These are phyloP conservation scores for Eudorina sp. DNA, from an alignment of 139 green algal species.

Conservation along the genomic window DNA sequence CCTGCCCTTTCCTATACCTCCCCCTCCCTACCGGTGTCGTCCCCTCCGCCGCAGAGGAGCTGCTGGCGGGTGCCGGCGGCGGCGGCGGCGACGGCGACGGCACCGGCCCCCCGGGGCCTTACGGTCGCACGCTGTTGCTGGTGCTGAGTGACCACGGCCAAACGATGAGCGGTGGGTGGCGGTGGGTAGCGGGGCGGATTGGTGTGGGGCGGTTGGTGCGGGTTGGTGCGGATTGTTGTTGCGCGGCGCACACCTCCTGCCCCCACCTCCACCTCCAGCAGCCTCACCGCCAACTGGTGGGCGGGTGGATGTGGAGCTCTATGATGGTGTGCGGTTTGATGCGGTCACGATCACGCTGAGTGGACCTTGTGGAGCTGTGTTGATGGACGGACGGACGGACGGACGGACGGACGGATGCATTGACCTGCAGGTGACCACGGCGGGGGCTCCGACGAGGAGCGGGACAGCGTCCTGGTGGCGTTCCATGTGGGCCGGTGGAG, in stretches of 20 bases:
- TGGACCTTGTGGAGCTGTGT: no score
- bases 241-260: no score
- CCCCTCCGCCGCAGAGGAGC: slow-evolving; percentile 43
- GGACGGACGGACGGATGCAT: no score
- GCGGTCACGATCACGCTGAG: no score
- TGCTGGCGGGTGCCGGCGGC: slow-evolving; percentile 54
- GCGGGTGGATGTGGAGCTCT: no score
- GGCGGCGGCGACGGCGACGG: slow-evolving; percentile 44
- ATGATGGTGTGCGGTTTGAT: no score
- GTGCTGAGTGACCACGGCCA: slow-evolving; percentile 96
- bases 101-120: slow-evolving; percentile 25
- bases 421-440: slow-evolving; percentile 88
- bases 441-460: slow-evolving; percentile 88
- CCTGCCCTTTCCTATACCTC: not conserved
- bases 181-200: not conserved
- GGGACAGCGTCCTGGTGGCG: slow-evolving; percentile 82
- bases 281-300: no score
- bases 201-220: not conserved
- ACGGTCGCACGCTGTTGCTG: slow-evolving; percentile 87
- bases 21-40: not conserved
- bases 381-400: no score
- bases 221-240: no score
- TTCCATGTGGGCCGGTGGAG: slow-evolving; percentile 62
- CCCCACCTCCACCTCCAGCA: no score
- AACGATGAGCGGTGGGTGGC: slow-evolving; percentile 70